A percentile compares a stretch with the other conserved stretches of the same genome.
Evolutionary conservation across 257 asterid genomes (phyloP).

Genomic region (Echites panduratus): DNA sequence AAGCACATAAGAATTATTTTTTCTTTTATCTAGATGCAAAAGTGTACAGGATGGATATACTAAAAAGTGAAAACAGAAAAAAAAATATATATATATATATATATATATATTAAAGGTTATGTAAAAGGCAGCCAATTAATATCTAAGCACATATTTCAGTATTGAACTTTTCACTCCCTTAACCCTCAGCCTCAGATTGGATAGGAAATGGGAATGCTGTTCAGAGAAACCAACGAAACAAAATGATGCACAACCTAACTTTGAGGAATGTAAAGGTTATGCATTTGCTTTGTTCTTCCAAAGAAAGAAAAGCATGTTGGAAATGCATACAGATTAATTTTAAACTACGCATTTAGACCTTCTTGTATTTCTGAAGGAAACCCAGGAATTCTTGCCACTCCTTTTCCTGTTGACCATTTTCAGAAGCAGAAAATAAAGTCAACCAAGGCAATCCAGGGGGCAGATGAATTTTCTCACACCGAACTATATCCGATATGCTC

Average conservation of each 20-base stretch:
- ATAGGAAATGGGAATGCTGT: background rate
- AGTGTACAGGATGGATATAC: background rate
- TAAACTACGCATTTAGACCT: conserved; percentile 32
- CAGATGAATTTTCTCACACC: conserved; percentile 19
- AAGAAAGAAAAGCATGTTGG: background rate
- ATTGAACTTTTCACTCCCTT: background rate
- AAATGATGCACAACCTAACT: background rate
- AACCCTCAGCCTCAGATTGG: background rate
- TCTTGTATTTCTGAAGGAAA: conserved; percentile 34
- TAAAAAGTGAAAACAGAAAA: background rate
- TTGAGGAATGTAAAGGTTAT: background rate
- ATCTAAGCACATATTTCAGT: too few species aligned
- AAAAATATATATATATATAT: too few species aligned
- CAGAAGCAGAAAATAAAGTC: conserved; percentile 38
- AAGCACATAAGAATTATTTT: background rate
- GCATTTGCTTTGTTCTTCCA: background rate
- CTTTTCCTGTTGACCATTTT: conserved; percentile 43
- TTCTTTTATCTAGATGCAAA: background rate
- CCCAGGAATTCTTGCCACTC: conserved; percentile 53
- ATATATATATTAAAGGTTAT: background rate
- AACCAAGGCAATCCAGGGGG: conserved; percentile 35
- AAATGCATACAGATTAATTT: background rate
- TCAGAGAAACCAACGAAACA: background rate
- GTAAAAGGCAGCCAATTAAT: background rate
- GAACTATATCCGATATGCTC: conserved; percentile 32